These are phyloP conservation scores for Syzygium grande DNA, from an alignment of 345 rosid genomes.

Conservation along the genomic window DNA sequence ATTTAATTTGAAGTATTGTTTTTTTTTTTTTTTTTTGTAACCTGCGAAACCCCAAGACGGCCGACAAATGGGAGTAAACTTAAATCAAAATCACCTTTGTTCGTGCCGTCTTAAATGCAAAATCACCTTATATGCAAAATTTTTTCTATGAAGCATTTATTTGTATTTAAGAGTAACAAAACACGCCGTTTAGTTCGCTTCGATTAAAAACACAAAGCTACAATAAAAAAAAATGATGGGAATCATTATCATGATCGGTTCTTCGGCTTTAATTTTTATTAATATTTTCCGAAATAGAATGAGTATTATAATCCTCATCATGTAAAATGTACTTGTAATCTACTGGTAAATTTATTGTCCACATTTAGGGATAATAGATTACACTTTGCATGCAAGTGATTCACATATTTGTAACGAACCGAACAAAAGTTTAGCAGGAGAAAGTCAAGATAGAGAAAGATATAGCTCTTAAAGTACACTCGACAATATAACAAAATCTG, in stretches of 20 bases:
- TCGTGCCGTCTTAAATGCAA: neutral
- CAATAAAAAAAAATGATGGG: neutral
- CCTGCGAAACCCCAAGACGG: too few relatives aligned
- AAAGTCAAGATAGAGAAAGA: too few relatives aligned
- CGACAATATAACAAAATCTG: too few relatives aligned
- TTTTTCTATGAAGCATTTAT: neutral
- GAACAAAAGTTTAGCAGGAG: too few relatives aligned
- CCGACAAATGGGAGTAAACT: too few relatives aligned
- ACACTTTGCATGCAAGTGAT: neutral
- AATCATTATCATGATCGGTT: neutral
- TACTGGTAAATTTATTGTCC: too few relatives aligned
- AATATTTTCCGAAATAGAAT: neutral
- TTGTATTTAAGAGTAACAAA: too few relatives aligned
- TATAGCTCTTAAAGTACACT: too few relatives aligned
- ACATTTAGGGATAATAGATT: neutral
- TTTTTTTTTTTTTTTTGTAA: too few relatives aligned
- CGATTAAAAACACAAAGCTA: neutral
- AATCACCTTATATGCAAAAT: neutral
- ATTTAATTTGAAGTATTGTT: too few relatives aligned
- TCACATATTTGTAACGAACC: neutral
- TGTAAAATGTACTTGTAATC: neutral
- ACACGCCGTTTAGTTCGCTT: neutral
- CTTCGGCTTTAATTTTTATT: neutral
- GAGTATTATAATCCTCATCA: neutral
- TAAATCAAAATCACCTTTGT: too few relatives aligned